Base-by-base conservation (phyloP, 768 basidiomycete species). In the Podaxis sp. region DNA sequence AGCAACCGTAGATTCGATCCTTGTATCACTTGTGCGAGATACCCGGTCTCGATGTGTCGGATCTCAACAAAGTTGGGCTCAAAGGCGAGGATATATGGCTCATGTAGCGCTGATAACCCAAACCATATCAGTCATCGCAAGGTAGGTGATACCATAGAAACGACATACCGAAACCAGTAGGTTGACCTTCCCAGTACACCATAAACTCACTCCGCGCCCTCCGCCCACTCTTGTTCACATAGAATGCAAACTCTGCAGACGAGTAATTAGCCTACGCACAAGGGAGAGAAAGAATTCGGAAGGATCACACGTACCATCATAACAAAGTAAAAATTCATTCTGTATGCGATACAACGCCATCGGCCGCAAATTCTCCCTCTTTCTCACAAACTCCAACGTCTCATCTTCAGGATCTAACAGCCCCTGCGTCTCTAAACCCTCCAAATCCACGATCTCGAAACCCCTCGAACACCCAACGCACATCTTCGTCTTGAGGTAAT, bases 361-460 rank as follows among this genome's bases (percentile, higher is more conserved):
- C 4, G 97, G 97, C 52, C 89, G 82, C 49, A 96, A 80, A 71
- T 89, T 93, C 72, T 96, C 95, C 63, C 89, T 79, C 75, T 90
- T 94, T 67, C 93, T 82, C 36, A 98, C 94, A 77, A 99, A 98
- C 66, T 99, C 96, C 40, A 99, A 83, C 13, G 89, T 89, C 63
- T 86, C 84, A 71, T 99, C 97, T 11, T 87, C 85, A 0, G 96
- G 97, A 76, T 99, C 97, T 57, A 99, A 81, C 68, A 99, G 74
- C 3, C 94, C 94, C 76, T 99, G 96, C 46, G 96, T 98, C 73
- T 99, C 97, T 75, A 99, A 78, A 64, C 90, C 96, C 74, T 98
- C 95, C 42, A 99, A 84, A 74, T 99, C 97, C 66, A 99, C 94
- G 67, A 99, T 98, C 77, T 99, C 97, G 73, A 99, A 99, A 17